A percentile compares a stretch with the other conserved stretches of the same genome.
phyloP scores from a whole-genome alignment of 2,329 filamentous ascomycete species.

The Phialocephala sp. region DNA sequence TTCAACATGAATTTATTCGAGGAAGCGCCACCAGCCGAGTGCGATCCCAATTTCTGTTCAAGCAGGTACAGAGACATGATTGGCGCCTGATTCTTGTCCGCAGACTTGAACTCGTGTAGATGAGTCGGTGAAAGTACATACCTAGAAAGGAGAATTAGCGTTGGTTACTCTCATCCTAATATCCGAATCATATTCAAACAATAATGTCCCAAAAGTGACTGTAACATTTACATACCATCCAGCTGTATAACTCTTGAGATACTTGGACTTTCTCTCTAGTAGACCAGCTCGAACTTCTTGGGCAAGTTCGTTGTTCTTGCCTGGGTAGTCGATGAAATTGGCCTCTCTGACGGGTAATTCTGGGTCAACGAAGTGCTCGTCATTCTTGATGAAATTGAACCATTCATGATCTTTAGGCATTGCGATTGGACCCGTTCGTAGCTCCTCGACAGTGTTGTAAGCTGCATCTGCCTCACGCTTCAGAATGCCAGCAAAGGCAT shows the following conservation, averaged over 20 bases:
- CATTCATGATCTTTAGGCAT: conserved; percentile 96
- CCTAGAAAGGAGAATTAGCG: conserved; percentile 53
- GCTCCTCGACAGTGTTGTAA: conserved; percentile 77
- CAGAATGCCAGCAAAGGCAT: conserved; percentile 87
- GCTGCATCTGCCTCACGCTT: conserved; percentile 89
- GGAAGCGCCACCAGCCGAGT: conserved; percentile 79
- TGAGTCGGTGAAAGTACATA: conserved; percentile 96
- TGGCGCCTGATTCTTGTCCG: conserved; percentile 87
- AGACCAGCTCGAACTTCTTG: conserved; percentile 88
- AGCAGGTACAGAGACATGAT: conserved; percentile 96
- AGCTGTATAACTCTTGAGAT: conserved; percentile 74
- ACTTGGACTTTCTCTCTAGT: conserved; percentile 97
- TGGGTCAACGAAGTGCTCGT: conserved; percentile 88
- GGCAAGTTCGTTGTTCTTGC: conserved; percentile 79
- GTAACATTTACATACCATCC: conserved; percentile 73
- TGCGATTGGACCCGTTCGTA: conserved; percentile 83
- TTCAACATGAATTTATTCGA: conserved; percentile 99
- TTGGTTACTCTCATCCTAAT: no score
- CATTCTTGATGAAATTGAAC: conserved; percentile 76
- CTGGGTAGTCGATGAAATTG: conserved; percentile 88
- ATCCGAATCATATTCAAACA: no score
- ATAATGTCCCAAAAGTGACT: background rate
- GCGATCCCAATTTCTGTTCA: conserved; percentile 93
- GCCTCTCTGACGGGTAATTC: conserved; percentile 76
- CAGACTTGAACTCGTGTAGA: conserved; percentile 98